Evolutionary conservation across 2,329 filamentous ascomycete genomes (phyloP).

Genomic region (Albifimbria verrucaria): DNA sequence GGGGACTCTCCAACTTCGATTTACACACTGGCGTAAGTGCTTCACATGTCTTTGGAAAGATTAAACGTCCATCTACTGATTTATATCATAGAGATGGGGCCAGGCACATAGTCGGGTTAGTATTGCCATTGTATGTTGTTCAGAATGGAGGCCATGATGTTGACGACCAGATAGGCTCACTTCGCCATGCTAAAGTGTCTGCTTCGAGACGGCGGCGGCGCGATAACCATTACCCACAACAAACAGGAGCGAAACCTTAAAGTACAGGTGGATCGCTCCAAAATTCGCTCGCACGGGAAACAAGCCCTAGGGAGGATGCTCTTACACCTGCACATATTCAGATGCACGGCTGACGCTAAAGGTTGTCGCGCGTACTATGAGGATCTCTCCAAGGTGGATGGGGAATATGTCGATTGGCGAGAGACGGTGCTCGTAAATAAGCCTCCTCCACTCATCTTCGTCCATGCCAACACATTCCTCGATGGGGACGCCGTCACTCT

Average conservation of each 20-base stretch:
- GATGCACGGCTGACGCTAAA: constrained; percentile 56
- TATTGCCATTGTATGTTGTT: not conserved
- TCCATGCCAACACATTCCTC: constrained; percentile 58
- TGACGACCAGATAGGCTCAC: constrained; percentile 45
- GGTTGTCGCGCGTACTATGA: constrained; percentile 55
- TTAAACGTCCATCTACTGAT: not conserved
- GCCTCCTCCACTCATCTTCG: constrained; percentile 57
- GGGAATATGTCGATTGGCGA: constrained; percentile 49
- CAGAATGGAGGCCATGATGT: not conserved
- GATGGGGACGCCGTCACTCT: constrained; percentile 17
- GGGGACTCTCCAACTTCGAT: constrained; percentile 35
- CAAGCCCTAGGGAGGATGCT: constrained; percentile 57
- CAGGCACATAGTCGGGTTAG: constrained; percentile 36
- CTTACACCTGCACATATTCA: constrained; percentile 58
- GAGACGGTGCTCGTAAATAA: constrained; percentile 54
- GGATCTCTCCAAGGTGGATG: constrained; percentile 51
- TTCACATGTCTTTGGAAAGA: not conserved
- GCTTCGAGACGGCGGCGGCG: constrained; percentile 48
- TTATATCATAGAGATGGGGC: constrained; percentile 35
- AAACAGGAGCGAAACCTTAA: constrained; percentile 42
- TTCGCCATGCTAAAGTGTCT: constrained; percentile 61
- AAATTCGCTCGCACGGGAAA: constrained; percentile 54
- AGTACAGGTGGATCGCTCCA: constrained; percentile 53
- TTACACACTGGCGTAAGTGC: constrained; percentile 24
- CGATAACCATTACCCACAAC: constrained; percentile 47